phyloP scores from a whole-genome alignment of 495 filamentous ascomycete genomes.

The Monascus purpureus region DNA sequence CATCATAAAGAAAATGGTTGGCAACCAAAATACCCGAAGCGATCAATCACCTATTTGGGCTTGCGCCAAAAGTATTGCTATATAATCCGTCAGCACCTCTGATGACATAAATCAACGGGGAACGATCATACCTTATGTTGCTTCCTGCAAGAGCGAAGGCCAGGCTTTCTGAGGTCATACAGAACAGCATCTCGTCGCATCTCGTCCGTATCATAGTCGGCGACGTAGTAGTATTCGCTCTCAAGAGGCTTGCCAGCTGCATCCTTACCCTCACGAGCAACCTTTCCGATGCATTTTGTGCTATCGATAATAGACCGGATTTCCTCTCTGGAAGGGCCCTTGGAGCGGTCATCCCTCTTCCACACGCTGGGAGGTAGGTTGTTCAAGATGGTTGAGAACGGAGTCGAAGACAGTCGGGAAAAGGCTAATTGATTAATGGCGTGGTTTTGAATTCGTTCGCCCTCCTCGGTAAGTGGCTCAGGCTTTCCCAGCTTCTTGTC shows the following conservation, averaged over 20 bases:
- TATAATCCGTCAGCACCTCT: slow-evolving; percentile 7
- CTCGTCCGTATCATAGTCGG: slow-evolving; percentile 73
- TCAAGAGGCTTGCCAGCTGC: slow-evolving; percentile 88
- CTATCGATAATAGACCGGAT: slow-evolving; percentile 56
- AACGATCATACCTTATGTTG: slow-evolving; percentile 73
- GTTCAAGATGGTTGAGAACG: slow-evolving; percentile 72
- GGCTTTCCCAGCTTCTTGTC: slow-evolving; percentile 16
- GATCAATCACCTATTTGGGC: slow-evolving; percentile 55
- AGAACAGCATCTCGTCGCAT: slow-evolving; percentile 71
- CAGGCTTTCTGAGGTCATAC: slow-evolving; percentile 71
- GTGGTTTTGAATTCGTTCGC: slow-evolving; percentile 49
- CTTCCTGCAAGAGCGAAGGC: slow-evolving; percentile 76
- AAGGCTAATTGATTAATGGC: slow-evolving; percentile 92
- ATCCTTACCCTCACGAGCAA: slow-evolving; percentile 85
- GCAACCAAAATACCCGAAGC: no score
- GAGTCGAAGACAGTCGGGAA: slow-evolving; percentile 84
- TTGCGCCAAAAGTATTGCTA: slow-evolving; percentile 94
- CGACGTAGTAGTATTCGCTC: slow-evolving; percentile 95
- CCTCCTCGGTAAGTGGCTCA: slow-evolving; percentile 13
- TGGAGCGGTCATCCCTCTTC: slow-evolving; percentile 26
- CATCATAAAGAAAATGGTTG: no score
- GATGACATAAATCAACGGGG: slow-evolving; percentile 1
- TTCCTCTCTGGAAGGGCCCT: slow-evolving; percentile 40
- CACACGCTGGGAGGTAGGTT: slow-evolving; percentile 61
- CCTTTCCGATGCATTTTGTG: slow-evolving; percentile 70